phyloP scores from a whole-genome alignment of 371 early-diverging fungal species.

The Mucor velutinosus region DNA sequence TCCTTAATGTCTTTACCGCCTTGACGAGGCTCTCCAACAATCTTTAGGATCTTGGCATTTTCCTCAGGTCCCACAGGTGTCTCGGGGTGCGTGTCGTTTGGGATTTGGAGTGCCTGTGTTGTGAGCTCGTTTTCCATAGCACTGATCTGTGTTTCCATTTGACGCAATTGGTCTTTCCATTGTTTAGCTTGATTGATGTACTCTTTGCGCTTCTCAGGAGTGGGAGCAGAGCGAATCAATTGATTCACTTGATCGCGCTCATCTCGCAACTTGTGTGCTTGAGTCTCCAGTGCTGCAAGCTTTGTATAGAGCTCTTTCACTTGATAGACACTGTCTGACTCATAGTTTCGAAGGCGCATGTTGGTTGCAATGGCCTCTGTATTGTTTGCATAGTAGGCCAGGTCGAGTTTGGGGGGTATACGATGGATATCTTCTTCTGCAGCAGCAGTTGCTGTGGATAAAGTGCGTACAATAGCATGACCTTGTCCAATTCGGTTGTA shows the following conservation, averaged over 20 bases:
- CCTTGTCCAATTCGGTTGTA: neutral
- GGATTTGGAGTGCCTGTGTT: constrained; percentile 60
- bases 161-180: constrained; percentile 26
- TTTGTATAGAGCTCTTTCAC: constrained; percentile 58
- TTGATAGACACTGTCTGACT: constrained; percentile 37
- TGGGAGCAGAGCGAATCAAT: constrained; percentile 15
- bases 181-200: constrained; percentile 22
- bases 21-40: constrained; percentile 39
- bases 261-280: neutral
- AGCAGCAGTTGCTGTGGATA: neutral
- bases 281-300: constrained; percentile 18
- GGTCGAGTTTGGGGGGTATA: constrained; percentile 62
- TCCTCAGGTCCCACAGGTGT: constrained; percentile 69
- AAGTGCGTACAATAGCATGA: neutral
- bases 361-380: constrained; percentile 53
- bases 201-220: constrained; percentile 12
- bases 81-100: constrained; percentile 72
- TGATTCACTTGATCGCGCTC: constrained; percentile 22
- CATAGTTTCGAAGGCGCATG: constrained; percentile 56
- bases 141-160: constrained; percentile 12
- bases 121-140: constrained; percentile 16
- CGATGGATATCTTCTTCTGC: constrained; percentile 21
- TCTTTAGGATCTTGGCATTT: constrained; percentile 54
- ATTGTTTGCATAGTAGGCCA: constrained; percentile 58
- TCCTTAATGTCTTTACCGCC: constrained; percentile 41